A percentile compares a stretch with the other conserved stretches of the same genome.
Conservation (phyloP, 768 basidiomycete genomes). For the Grammothele lineata region DNA sequence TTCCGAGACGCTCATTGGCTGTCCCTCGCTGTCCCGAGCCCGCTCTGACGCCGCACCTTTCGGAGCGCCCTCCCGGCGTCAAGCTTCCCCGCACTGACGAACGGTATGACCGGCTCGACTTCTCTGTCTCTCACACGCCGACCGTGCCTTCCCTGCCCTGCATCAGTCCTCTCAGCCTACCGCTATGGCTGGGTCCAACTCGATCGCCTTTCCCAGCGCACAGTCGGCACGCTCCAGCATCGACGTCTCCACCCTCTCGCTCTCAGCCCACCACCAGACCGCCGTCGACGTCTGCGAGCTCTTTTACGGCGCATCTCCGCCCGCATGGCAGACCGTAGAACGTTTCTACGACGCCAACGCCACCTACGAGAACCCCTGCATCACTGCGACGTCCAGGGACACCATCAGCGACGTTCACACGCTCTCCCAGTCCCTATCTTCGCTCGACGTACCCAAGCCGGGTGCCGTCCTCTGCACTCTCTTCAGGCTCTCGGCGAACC, state of each 20-base stretch:
- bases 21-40: too few relatives aligned
- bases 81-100: too few relatives aligned
- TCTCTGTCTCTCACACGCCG: too few relatives aligned
- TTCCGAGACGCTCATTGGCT: too few relatives aligned
- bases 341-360: slow-evolving; percentile 71
- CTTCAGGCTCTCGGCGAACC: slow-evolving; percentile 40
- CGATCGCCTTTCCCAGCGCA: slow-evolving; percentile 6
- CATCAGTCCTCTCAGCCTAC: too few relatives aligned
- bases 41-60: too few relatives aligned
- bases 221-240: slow-evolving; percentile 8
- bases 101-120: too few relatives aligned
- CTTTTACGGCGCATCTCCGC: slow-evolving; percentile 53
- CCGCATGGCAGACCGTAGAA: slow-evolving; percentile 50
- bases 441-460: slow-evolving; percentile 66
- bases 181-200: slow-evolving; percentile 5
- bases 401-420: slow-evolving; percentile 69
- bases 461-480: slow-evolving; percentile 54
- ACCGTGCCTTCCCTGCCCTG: too few relatives aligned
- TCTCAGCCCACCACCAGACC: slow-evolving; percentile 47
- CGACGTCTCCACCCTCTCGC: slow-evolving; percentile 11
- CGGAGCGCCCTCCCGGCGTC: too few relatives aligned
- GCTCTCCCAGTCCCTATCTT: slow-evolving; percentile 54
- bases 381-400: slow-evolving; percentile 70
- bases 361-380: slow-evolving; percentile 74
- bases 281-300: slow-evolving; percentile 68